Evolutionary conservation across 2,329 filamentous ascomycete genomes (phyloP).

Genomic region (Paraphaeosphaeria sporulosa): DNA sequence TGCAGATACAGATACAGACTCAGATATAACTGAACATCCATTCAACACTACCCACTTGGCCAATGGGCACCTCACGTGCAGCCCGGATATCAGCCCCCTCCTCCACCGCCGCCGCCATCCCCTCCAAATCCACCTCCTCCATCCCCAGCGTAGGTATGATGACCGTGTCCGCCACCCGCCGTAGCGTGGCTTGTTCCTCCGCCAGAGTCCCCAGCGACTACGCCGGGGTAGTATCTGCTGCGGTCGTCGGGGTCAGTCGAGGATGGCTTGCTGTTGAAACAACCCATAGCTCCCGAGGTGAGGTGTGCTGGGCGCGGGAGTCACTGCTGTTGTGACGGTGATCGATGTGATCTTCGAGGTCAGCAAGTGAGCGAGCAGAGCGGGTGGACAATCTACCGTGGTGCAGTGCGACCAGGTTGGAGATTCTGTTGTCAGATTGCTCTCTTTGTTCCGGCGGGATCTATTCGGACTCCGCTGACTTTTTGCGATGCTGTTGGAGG

Average conservation of each 20-base stretch:
- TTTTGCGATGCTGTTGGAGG: neutral
- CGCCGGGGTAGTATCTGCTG: neutral
- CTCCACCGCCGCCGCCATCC: slow-evolving; percentile 16
- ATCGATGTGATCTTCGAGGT: neutral
- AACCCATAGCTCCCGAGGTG: slow-evolving; percentile 12
- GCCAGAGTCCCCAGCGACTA: neutral
- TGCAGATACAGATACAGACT: neutral
- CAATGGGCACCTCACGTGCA: no score
- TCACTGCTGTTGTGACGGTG: neutral
- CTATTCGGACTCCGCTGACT: neutral
- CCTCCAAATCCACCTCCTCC: slow-evolving; percentile 19
- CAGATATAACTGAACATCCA: neutral
- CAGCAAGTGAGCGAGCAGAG: neutral
- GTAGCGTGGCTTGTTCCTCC: slow-evolving; percentile 5
- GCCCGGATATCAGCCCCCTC: neutral
- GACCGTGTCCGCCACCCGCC: neutral
- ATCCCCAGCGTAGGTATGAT: slow-evolving; percentile 16
- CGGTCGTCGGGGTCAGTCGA: neutral
- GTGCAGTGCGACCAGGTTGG: neutral
- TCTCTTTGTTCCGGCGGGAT: neutral
- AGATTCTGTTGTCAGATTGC: neutral
- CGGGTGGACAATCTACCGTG: neutral
- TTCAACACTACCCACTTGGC: no score
- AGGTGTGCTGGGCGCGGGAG: neutral
- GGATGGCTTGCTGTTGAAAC: neutral